Conservation (phyloP, 106 monocot species). For the Dendrobium officinale region DNA sequence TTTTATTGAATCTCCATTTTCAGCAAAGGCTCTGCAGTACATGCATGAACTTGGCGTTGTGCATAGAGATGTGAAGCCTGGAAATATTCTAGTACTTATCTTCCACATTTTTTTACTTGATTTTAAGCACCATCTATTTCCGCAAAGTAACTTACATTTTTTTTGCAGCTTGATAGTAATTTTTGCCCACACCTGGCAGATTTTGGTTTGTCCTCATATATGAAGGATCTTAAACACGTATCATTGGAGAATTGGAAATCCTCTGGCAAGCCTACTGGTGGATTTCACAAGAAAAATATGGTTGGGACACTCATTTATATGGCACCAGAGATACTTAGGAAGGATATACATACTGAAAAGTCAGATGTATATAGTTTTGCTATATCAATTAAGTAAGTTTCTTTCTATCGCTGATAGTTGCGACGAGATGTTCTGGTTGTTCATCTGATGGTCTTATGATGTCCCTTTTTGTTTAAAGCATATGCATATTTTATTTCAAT, state of each 20-base stretch:
- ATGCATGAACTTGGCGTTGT: conserved; percentile 71
- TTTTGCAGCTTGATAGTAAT: conserved; percentile 56
- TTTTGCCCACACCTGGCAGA: conserved; percentile 77
- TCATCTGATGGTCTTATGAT: conserved; percentile 1
- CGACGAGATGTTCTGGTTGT: not conserved
- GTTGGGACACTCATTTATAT: conserved; percentile 98
- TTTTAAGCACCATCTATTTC: not conserved
- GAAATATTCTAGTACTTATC: conserved; percentile 78
- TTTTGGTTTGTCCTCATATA: conserved; percentile 83
- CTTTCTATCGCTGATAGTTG: not conserved
- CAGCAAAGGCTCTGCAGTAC: conserved; percentile 78
- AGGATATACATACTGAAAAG: conserved; percentile 87
- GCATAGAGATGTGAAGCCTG: conserved; percentile 92
- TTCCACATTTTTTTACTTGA: not conserved
- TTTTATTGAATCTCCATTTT: conserved; percentile 8
- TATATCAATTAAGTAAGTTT: conserved; percentile 79
- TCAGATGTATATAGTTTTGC: conserved; percentile 97
- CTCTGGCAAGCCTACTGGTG: conserved; percentile 95
- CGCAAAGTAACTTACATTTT: conserved; percentile 1
- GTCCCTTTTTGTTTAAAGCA: not conserved
- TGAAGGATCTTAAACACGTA: conserved; percentile 61
- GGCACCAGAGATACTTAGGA: conserved; percentile 94
- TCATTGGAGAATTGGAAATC: conserved; percentile 81
- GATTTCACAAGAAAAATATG: conserved; percentile 97
- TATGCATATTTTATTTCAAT: not conserved